These are phyloP conservation scores for Jaminaea rosea DNA, from an alignment of 1,284 basidiomycete species.

Conservation along the genomic window DNA sequence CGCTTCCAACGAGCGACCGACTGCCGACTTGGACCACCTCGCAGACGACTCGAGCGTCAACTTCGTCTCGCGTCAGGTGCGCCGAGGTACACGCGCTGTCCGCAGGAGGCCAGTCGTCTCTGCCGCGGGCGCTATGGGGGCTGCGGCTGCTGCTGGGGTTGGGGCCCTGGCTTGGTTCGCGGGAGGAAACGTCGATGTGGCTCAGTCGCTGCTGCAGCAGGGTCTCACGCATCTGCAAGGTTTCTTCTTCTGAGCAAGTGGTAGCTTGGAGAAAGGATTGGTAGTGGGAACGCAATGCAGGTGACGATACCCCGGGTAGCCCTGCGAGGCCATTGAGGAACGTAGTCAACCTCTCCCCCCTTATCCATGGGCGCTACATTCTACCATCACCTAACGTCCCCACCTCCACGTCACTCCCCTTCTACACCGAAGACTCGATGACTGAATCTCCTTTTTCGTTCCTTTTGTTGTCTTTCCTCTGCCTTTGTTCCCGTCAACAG, in stretches of 20 bases:
- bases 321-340: too few species aligned
- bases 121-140: constrained; percentile 31
- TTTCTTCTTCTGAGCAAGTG: constrained; percentile 3
- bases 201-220: constrained; percentile 6
- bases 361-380: too few species aligned
- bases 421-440: too few species aligned
- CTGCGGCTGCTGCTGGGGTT: constrained; percentile 36
- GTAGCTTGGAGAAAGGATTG: too few species aligned
- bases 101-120: constrained; percentile 32
- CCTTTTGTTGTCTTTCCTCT: too few species aligned
- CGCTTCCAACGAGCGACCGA: constrained; percentile 32
- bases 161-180: constrained; percentile 39
- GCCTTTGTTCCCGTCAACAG: too few species aligned
- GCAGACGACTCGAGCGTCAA: constrained; percentile 19
- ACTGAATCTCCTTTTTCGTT: too few species aligned
- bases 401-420: too few species aligned
- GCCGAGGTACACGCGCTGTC: constrained; percentile 21
- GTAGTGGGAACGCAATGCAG: too few species aligned
- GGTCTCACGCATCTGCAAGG: constrained; percentile 1
- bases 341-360: too few species aligned
- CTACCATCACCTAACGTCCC: too few species aligned
- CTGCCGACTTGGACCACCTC: constrained; percentile 16
- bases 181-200: constrained; percentile 19
- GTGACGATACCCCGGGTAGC: too few species aligned
- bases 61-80: constrained; percentile 5